These are phyloP conservation scores for Fagopyrum homotropicum DNA, from an alignment of 148 eudicot genomes.

Conservation along the genomic window DNA sequence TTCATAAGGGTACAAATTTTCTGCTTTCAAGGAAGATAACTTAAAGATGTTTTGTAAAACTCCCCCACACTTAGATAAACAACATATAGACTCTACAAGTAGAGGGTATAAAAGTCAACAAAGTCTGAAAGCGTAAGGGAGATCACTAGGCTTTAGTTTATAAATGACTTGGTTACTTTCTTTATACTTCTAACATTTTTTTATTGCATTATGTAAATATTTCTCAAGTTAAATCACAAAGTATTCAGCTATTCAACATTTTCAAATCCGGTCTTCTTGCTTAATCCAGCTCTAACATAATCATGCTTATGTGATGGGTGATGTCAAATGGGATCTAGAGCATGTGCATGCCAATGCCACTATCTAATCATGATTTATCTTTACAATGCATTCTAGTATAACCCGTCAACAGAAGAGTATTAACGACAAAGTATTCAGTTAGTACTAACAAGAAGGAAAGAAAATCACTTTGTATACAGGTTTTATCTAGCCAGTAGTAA, in stretches of 20 bases:
- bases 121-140: not conserved
- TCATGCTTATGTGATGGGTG: not conserved
- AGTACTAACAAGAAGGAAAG: not conserved
- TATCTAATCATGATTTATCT: not conserved
- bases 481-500: not conserved
- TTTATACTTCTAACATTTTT: not conserved
- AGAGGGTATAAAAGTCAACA: constrained; percentile 1
- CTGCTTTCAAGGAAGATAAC: not conserved
- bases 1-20: not conserved
- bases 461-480: not conserved
- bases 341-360: constrained; percentile 1
- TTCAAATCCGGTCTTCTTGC: not conserved
- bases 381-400: not conserved
- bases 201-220: too few species aligned
- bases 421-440: not conserved
- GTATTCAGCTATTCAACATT: not conserved
- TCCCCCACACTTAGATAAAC: not conserved
- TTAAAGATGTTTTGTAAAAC: not conserved
- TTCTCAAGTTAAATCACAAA: not conserved
- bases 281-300: not conserved
- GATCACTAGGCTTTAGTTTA: not conserved
- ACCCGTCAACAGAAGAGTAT: not conserved
- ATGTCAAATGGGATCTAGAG: constrained; percentile 8
- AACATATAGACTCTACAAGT: not conserved
- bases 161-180: not conserved